A percentile compares a stretch with the other conserved stretches of the same genome.
Evolutionary conservation across 148 eudicot genomes (phyloP).

Genomic region (Camellia granthamiana): DNA sequence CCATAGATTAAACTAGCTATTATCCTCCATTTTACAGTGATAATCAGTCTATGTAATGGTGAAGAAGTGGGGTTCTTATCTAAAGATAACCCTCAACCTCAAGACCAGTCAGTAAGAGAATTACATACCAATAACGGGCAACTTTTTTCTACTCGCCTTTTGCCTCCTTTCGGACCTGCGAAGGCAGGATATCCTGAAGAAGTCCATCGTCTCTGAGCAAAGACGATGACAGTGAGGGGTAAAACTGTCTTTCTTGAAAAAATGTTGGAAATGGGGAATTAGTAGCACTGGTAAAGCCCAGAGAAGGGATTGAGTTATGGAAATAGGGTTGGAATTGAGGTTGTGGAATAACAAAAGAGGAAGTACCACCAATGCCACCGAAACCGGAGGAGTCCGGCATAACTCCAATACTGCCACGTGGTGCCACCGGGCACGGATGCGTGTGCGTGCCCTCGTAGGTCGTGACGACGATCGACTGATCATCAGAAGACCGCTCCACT

Average conservation of each 20-base stretch:
- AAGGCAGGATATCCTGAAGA: slow-evolving; percentile 65
- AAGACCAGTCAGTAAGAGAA: slow-evolving; percentile 17
- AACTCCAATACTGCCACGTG: slow-evolving; percentile 42
- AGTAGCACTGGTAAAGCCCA: neutral
- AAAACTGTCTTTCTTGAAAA: slow-evolving; percentile 17
- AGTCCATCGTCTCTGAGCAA: slow-evolving; percentile 57
- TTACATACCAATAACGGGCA: slow-evolving; percentile 7
- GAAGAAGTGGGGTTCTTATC: slow-evolving; percentile 20
- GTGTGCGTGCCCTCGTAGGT: slow-evolving; percentile 89
- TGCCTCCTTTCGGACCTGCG: slow-evolving; percentile 44
- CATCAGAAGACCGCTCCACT: slow-evolving; percentile 72
- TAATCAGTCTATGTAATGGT: neutral
- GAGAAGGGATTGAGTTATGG: slow-evolving; percentile 17
- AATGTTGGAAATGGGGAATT: slow-evolving; percentile 12
- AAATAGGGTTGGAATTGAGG: slow-evolving; percentile 27
- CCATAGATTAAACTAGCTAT: neutral
- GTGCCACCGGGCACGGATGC: slow-evolving; percentile 62
- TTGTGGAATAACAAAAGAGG: slow-evolving; percentile 20
- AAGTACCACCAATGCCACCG: slow-evolving; percentile 16
- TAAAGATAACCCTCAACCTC: slow-evolving; percentile 18
- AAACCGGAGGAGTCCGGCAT: slow-evolving; percentile 27
- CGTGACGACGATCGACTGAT: slow-evolving; percentile 61
- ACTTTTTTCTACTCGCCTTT: slow-evolving; percentile 28
- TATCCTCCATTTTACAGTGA: slow-evolving; percentile 3
- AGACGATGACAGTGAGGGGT: slow-evolving; percentile 22